phyloP scores from a whole-genome alignment of 176 grass and related monocot species.

The Oryza nivara region DNA sequence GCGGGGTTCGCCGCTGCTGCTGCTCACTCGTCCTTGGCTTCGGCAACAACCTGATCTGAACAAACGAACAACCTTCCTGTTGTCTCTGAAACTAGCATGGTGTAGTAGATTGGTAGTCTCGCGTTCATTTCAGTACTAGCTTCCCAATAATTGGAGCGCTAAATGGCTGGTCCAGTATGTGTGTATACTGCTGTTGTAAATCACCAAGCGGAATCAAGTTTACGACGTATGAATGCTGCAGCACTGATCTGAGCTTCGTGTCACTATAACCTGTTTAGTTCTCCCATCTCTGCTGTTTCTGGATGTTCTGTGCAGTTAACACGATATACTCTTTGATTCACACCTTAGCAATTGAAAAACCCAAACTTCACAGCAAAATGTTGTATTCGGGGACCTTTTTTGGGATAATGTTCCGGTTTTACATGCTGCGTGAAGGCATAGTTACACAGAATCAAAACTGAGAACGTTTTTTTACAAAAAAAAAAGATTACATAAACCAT shows the following conservation, averaged over 20 bases:
- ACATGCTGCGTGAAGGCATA: no score
- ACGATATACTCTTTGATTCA: no score
- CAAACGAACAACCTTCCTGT: neutral
- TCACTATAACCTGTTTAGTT: neutral
- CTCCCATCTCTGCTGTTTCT: no score
- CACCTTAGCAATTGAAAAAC: no score
- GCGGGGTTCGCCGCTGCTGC: slow-evolving; percentile 1
- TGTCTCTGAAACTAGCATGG: neutral
- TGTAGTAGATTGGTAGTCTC: neutral
- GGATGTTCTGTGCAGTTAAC: neutral
- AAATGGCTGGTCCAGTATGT: neutral
- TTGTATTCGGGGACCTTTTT: no score
- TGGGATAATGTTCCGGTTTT: no score
- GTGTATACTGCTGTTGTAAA: slow-evolving; percentile 20
- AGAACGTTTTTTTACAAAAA: no score
- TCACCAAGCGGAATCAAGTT: neutral
- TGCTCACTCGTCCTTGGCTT: slow-evolving; percentile 33
- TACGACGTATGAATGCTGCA: no score
- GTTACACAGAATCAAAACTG: no score
- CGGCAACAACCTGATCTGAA: slow-evolving; percentile 22
- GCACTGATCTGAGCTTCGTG: neutral
- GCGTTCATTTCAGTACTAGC: neutral
- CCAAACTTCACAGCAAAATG: no score
- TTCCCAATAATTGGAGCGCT: slow-evolving; percentile 21
- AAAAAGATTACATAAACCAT: no score